Conservation (phyloP, 2,329 filamentous ascomycete species). For the Trichoderma citrinoviride region DNA sequence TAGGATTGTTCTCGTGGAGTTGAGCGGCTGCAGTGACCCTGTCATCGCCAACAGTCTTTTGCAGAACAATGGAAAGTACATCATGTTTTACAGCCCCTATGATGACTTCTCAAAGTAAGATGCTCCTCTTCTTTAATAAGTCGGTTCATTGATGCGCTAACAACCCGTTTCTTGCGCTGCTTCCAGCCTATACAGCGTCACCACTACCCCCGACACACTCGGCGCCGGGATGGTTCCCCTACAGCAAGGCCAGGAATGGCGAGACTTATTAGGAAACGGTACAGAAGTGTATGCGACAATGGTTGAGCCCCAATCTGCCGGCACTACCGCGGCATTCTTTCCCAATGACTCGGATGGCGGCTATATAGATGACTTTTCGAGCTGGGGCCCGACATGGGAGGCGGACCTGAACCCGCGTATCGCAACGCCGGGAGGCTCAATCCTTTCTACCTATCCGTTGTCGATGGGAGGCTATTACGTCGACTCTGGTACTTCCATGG, state of each 20-base stretch:
- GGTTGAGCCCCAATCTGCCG: background rate
- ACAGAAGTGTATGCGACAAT: constrained; percentile 6
- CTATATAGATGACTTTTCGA: constrained; percentile 50
- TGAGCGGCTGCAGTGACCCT: constrained; percentile 45
- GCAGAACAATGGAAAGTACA: constrained; percentile 52
- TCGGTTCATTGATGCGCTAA: background rate
- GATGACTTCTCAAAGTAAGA: constrained; percentile 32
- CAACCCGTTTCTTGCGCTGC: background rate
- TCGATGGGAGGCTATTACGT: constrained; percentile 49
- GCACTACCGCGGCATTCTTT: background rate
- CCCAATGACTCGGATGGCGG: constrained; percentile 49
- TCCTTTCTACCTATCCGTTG: constrained; percentile 56
- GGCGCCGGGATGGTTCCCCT: constrained; percentile 34
- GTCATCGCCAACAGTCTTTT: constrained; percentile 54
- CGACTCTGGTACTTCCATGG: constrained; percentile 59
- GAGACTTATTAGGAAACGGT: background rate
- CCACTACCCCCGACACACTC: constrained; percentile 30
- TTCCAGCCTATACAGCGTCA: background rate
- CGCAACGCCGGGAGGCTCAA: constrained; percentile 53
- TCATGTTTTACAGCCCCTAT: constrained; percentile 58
- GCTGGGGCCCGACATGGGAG: constrained; percentile 62
- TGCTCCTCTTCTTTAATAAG: too few species aligned
- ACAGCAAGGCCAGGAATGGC: constrained; percentile 30
- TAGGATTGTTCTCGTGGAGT: constrained; percentile 58
- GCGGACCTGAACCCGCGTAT: constrained; percentile 55